These are phyloP conservation scores for Melampsora americana DNA, from an alignment of 1,284 basidiomycete species.

Conservation along the genomic window DNA sequence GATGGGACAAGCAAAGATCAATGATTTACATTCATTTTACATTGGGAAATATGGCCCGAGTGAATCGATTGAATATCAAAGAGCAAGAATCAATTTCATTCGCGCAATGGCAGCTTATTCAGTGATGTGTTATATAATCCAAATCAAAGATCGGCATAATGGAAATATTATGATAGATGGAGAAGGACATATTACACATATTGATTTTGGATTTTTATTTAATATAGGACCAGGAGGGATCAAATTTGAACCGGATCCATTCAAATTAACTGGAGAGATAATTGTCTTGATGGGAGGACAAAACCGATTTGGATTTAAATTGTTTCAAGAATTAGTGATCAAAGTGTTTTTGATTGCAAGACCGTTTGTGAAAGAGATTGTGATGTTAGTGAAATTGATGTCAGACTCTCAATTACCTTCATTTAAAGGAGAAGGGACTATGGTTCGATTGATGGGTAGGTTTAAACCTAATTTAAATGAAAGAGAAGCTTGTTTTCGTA, in stretches of 20 bases:
- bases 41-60: constrained; percentile 87
- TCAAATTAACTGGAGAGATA: constrained; percentile 99
- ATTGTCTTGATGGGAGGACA: constrained; percentile 93
- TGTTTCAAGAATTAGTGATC: constrained; percentile 89
- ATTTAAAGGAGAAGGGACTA: constrained; percentile 92
- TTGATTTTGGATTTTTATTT: constrained; percentile 97
- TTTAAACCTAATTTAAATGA: constrained; percentile 81
- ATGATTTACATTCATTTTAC: constrained; percentile 91
- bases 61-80: constrained; percentile 85
- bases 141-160: constrained; percentile 96
- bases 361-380: constrained; percentile 82
- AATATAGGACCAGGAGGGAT: constrained; percentile 88
- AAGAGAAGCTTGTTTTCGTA: constrained; percentile 85
- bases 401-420: constrained; percentile 88
- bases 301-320: constrained; percentile 83
- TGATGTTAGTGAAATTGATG: constrained; percentile 87
- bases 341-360: constrained; percentile 94
- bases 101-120: constrained; percentile 99
- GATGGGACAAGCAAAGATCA: constrained; percentile 98
- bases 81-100: constrained; percentile 91
- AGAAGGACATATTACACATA: constrained; percentile 90
- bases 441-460: constrained; percentile 77
- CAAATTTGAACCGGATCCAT: constrained; percentile 94
- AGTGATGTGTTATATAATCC: constrained; percentile 94
- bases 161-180: constrained; percentile 99